A percentile compares a stretch with the other conserved stretches of the same genome.
These are phyloP conservation scores for Groenewaldozyma tartarivorans DNA, from an alignment of 805 yeast genomes.

Conservation along the genomic window DNA sequence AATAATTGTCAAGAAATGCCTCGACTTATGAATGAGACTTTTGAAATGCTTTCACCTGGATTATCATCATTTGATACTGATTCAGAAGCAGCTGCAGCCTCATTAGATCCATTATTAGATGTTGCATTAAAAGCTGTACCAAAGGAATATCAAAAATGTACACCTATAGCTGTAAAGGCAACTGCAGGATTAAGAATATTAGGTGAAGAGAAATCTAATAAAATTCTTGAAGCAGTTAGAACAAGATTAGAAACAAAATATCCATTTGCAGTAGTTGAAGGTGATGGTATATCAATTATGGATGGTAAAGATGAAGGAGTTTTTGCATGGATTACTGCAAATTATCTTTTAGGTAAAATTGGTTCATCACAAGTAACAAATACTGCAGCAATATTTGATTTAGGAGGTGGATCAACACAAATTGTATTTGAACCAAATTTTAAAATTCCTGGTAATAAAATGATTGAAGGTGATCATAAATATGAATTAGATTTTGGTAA, in stretches of 20 bases:
- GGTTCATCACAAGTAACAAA: slow-evolving; percentile 66
- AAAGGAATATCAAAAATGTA: slow-evolving; percentile 56
- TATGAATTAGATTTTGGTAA: slow-evolving; percentile 74
- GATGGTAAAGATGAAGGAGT: slow-evolving; percentile 97
- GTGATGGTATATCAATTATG: slow-evolving; percentile 86
- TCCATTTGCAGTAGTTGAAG: slow-evolving; percentile 87
- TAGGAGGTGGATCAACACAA: slow-evolving; percentile 98
- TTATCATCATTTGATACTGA: slow-evolving; percentile 77
- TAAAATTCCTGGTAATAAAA: slow-evolving; percentile 34
- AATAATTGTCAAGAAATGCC: slow-evolving; percentile 85
- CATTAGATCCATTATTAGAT: slow-evolving; percentile 73
- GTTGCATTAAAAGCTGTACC: slow-evolving; percentile 75
- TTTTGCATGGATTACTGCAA: slow-evolving; percentile 96
- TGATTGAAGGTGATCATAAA: slow-evolving; percentile 85
- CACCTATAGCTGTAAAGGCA: slow-evolving; percentile 95
- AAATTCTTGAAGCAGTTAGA: slow-evolving; percentile 70
- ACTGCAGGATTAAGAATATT: slow-evolving; percentile 91
- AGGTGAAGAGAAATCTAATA: slow-evolving; percentile 64
- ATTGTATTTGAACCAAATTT: slow-evolving; percentile 95
- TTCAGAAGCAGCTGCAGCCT: slow-evolving; percentile 76
- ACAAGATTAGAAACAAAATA: slow-evolving; percentile 64
- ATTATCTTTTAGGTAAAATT: slow-evolving; percentile 86
- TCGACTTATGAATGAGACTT: slow-evolving; percentile 63
- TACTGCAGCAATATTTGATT: slow-evolving; percentile 94
- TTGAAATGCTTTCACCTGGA: slow-evolving; percentile 88